A percentile compares a stretch with the other conserved stretches of the same genome.
Conservation (phyloP, 257 asterid genomes). For the Solanum piurae region DNA sequence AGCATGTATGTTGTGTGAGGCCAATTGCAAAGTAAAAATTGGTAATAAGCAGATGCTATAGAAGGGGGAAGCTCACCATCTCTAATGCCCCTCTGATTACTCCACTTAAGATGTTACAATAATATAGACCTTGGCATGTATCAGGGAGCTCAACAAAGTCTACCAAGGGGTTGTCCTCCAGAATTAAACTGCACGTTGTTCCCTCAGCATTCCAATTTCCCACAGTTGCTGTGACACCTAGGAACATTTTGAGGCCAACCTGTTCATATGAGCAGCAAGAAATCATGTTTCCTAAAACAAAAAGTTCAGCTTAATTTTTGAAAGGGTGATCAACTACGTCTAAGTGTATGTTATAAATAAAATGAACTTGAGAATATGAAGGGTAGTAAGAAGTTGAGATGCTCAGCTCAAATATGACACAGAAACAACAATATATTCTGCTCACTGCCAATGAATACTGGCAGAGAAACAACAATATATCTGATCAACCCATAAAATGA, state of each 20-base stretch:
- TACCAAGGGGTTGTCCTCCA: slow-evolving; percentile 92
- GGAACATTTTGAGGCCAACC: slow-evolving; percentile 93
- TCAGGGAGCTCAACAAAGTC: slow-evolving; percentile 99
- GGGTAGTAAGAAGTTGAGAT: neutral
- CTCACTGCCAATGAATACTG: neutral
- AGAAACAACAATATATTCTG: neutral
- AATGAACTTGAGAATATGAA: neutral
- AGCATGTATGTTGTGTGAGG: neutral
- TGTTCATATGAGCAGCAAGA: slow-evolving; percentile 10
- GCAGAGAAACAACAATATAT: neutral
- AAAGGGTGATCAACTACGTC: neutral
- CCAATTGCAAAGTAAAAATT: neutral
- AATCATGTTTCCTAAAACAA: neutral
- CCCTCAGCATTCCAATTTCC: slow-evolving; percentile 87
- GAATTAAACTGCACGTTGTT: slow-evolving; percentile 80
- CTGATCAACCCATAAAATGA: neutral
- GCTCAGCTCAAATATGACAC: neutral
- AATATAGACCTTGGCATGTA: slow-evolving; percentile 88
- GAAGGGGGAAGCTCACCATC: slow-evolving; percentile 54
- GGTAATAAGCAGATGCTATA: neutral
- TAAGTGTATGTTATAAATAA: neutral
- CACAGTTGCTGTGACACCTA: slow-evolving; percentile 79
- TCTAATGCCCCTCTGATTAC: slow-evolving; percentile 91
- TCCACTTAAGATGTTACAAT: slow-evolving; percentile 92
- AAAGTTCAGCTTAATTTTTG: neutral